These are phyloP conservation scores for Persicaria maculosa DNA, from an alignment of 148 eudicot species.

Conservation along the genomic window DNA sequence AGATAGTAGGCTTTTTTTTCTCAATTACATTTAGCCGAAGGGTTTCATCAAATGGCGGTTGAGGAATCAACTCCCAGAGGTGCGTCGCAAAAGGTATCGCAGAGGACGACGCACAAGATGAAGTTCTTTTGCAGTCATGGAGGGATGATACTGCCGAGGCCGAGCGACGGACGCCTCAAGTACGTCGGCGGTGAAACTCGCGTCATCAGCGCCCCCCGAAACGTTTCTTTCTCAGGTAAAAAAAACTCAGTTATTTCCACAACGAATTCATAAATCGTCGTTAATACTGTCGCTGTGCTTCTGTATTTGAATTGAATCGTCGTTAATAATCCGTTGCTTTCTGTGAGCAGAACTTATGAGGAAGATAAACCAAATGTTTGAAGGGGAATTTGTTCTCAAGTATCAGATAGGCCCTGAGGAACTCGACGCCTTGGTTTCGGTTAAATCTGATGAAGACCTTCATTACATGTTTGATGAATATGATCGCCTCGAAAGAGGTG, in stretches of 20 bases:
- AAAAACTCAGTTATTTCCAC: background rate
- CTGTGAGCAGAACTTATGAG: slow-evolving; percentile 50
- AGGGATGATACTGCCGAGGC: slow-evolving; percentile 65
- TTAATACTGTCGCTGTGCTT: background rate
- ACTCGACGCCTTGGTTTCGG: slow-evolving; percentile 58
- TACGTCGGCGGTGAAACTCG: slow-evolving; percentile 85
- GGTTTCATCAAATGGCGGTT: background rate
- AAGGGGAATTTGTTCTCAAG: slow-evolving; percentile 53
- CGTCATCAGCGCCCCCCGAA: slow-evolving; percentile 39
- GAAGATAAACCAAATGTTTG: slow-evolving; percentile 39
- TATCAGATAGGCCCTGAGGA: slow-evolving; percentile 60
- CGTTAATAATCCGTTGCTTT: background rate
- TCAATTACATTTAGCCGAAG: background rate
- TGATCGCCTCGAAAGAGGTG: slow-evolving; percentile 34
- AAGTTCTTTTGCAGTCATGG: slow-evolving; percentile 76
- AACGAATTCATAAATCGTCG: background rate
- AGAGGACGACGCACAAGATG: slow-evolving; percentile 17
- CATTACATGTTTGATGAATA: slow-evolving; percentile 56
- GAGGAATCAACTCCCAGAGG: background rate
- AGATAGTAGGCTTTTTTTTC: background rate
- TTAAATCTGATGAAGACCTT: slow-evolving; percentile 67
- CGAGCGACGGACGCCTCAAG: slow-evolving; percentile 52
- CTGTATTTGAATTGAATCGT: background rate
- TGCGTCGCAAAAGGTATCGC: slow-evolving; percentile 22
- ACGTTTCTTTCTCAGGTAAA: slow-evolving; percentile 38